Conservation (phyloP, 306 rosid genomes). For the Medicago arabica region DNA sequence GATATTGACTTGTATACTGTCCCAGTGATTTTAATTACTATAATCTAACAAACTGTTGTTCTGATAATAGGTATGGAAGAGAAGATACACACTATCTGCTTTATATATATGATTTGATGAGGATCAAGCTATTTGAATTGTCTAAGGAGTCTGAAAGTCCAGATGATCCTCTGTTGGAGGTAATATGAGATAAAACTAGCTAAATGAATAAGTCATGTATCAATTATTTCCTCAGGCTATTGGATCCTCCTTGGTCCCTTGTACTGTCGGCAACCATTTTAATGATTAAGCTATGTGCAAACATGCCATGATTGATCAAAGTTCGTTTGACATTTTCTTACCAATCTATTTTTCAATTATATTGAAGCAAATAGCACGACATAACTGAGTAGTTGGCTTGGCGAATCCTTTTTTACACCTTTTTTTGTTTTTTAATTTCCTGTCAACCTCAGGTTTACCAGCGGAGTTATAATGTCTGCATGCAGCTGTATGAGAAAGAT, state of each 20-base stretch:
- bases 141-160: conserved; percentile 69
- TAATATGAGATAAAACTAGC: conserved; percentile 48
- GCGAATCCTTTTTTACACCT: background rate
- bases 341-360: conserved; percentile 7
- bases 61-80: conserved; percentile 83
- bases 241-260: conserved; percentile 30
- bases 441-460: conserved; percentile 74
- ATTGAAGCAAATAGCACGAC: conserved; percentile 21
- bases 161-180: conserved; percentile 78
- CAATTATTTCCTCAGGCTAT: conserved; percentile 25
- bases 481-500: conserved; percentile 94
- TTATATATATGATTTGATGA: conserved; percentile 83
- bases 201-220: conserved; percentile 22
- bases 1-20: conserved; percentile 28
- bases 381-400: conserved; percentile 27
- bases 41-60: conserved; percentile 49
- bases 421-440: conserved; percentile 30
- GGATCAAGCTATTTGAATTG: conserved; percentile 60
- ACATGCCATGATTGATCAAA: conserved; percentile 17
- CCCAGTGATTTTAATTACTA: conserved; percentile 29
- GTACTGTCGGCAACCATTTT: conserved; percentile 23
- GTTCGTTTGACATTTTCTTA: conserved; percentile 32
- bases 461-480: conserved; percentile 84
- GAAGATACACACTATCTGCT: conserved; percentile 97
- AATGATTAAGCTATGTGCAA: conserved; percentile 16